A percentile compares a stretch with the other conserved stretches of the same genome.
Evolutionary conservation across 352 stramenopile species (phyloP).

Genomic region (Hyaloperonospora brassicae): DNA sequence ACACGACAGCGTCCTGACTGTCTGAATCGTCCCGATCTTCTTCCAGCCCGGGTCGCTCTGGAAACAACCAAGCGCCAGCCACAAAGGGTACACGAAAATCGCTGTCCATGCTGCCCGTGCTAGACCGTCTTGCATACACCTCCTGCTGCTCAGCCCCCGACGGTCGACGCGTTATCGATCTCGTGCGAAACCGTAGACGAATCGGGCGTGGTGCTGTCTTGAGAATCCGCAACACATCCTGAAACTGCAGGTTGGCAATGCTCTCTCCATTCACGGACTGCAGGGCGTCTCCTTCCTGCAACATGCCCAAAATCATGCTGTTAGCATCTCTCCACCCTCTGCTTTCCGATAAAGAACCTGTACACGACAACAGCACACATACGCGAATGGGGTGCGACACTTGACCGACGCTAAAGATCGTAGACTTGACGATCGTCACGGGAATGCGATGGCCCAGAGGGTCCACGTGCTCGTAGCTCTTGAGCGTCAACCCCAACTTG

Average conservation of each 20-base stretch:
- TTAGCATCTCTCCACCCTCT: not conserved
- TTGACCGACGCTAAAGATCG: conserved; percentile 36
- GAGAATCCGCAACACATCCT: conserved; percentile 55
- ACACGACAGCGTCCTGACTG: conserved; percentile 62
- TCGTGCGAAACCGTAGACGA: conserved; percentile 50
- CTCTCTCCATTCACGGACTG: conserved; percentile 64
- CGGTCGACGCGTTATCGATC: conserved; percentile 12
- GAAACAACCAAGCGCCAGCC: conserved; percentile 28
- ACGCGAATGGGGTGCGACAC: conserved; percentile 51
- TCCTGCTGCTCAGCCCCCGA: conserved; percentile 22
- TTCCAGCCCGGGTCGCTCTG: conserved; percentile 23
- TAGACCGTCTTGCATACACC: conserved; percentile 16
- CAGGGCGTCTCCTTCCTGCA: conserved; percentile 62
- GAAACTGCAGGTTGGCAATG: conserved; percentile 54
- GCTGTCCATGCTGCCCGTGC: conserved; percentile 18
- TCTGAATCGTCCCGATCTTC: conserved; percentile 59
- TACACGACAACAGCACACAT: conserved; percentile 4
- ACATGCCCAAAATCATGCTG: not conserved
- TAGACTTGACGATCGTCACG: conserved; percentile 48
- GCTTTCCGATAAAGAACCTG: not conserved
- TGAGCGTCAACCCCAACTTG: conserved; percentile 49
- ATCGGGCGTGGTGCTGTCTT: conserved; percentile 63
- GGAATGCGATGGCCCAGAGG: conserved; percentile 20
- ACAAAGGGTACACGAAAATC: conserved; percentile 17
- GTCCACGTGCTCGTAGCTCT: conserved; percentile 28